Evolutionary conservation across 129 eudicot genomes (phyloP).

Genomic region (carrot (Daucus carota)): DH1_v3.0 NC_030381.2:27597501-27598000

Average conservation of each 20-base stretch:
- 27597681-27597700: constrained; percentile 70
- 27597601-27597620: background rate
- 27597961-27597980: background rate
- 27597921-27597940: background rate
- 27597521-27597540: background rate
- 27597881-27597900: background rate
- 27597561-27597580: background rate
- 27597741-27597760: background rate
- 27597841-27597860: background rate
- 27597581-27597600: background rate
- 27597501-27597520: background rate
- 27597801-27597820: background rate
- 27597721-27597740: constrained; percentile 64
- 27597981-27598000: background rate
- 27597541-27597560: too few species aligned
- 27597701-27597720: constrained; percentile 94
- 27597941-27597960: background rate
- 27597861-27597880: background rate
- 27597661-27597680: constrained; percentile 60
- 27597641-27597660: constrained; percentile 67
- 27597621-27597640: constrained; percentile 9
- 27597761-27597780: background rate
- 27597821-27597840: background rate
- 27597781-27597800: background rate
- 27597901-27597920: background rate